Evolutionary conservation across 495 filamentous ascomycete species (phyloP), one percentile per base, ranked within the genome.

Genomic region (Parathielavia appendiculata): DNA sequence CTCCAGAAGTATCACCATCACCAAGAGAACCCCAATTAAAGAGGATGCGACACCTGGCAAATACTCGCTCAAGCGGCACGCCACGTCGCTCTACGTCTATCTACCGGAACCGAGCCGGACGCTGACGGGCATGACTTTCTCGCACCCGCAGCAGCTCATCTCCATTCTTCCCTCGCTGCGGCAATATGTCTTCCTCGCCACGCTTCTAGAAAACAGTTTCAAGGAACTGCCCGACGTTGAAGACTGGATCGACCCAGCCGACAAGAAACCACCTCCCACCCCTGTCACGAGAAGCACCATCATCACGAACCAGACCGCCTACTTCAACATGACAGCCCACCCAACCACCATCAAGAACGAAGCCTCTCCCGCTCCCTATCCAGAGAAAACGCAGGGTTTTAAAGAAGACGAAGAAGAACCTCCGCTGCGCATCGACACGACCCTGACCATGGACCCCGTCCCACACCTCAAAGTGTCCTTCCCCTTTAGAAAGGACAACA

Each of bases 131-230:
- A 73, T 97, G 10, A 86, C 89, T 1, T 96, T 98, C 63, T 83
- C 85, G 1, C 93, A 97, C 66, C 93, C 93, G 2, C 82, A 86
- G 51, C 91, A 97, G 65, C 74, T 98, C 14, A 73, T 92, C 26
- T 81, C 81, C 40, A 83, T 96, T 53, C 76, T 97, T 23, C 90
- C 87, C 16, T 75, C 82, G 20, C 76, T 93, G 8, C 78, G 90
- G 9, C 90, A 95, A 70, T 92, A 89, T 65, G 86, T 83, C 2
- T 77, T 90, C 48, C 66, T 91, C 0, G 80, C 81, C 2, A 82
- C 75, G 13, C 63, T 93, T 13, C 79, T 92, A 5, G 73, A 79
- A 16, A 85, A 81, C 43, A 81, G 79, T 52, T 86, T 91, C 63
- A 63, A 64, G 46, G 54, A 64, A 5, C 4, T 17, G 41, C 22